phyloP scores from a whole-genome alignment of 208 protist genomes.

The Naegleria fowleri region DNA sequence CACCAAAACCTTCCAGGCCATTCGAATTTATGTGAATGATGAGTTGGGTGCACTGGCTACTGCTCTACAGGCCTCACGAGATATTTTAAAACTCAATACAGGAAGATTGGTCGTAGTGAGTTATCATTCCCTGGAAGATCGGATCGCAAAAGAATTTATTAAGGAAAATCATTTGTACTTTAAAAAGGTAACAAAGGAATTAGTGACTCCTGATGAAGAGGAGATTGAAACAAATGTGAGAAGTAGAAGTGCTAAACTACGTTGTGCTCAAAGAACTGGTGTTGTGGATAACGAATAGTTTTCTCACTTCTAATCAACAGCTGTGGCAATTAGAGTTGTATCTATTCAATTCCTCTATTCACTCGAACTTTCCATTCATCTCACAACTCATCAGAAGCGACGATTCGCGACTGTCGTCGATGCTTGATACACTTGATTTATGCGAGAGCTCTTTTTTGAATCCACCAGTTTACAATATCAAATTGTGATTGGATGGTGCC shows the following conservation, averaged over 20 bases:
- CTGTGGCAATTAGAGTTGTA: too few species aligned
- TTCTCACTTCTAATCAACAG: too few species aligned
- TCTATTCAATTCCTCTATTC: too few species aligned
- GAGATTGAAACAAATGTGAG: background rate
- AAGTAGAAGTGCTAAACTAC: slow-evolving; percentile 14
- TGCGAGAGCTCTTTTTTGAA: too few species aligned
- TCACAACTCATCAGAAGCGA: too few species aligned
- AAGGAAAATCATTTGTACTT: background rate
- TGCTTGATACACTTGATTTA: too few species aligned
- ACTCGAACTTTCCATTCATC: too few species aligned
- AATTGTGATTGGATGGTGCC: too few species aligned
- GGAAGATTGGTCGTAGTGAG: background rate
- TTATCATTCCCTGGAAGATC: slow-evolving; percentile 14
- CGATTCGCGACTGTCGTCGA: too few species aligned
- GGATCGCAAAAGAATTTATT: background rate
- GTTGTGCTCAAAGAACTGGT: background rate
- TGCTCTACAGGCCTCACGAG: background rate
- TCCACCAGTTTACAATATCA: too few species aligned
- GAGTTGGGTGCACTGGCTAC: background rate
- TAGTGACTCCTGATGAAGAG: background rate
- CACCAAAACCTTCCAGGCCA: slow-evolving; percentile 14
- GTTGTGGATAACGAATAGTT: too few species aligned
- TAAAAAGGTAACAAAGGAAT: background rate
- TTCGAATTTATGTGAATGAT: slow-evolving; percentile 22
- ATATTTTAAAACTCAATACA: background rate